Evolutionary conservation across 2,329 filamentous ascomycete genomes (phyloP), one percentile per base, ranked within the genome.

Genomic region (Cordyceps pruinosa): DNA sequence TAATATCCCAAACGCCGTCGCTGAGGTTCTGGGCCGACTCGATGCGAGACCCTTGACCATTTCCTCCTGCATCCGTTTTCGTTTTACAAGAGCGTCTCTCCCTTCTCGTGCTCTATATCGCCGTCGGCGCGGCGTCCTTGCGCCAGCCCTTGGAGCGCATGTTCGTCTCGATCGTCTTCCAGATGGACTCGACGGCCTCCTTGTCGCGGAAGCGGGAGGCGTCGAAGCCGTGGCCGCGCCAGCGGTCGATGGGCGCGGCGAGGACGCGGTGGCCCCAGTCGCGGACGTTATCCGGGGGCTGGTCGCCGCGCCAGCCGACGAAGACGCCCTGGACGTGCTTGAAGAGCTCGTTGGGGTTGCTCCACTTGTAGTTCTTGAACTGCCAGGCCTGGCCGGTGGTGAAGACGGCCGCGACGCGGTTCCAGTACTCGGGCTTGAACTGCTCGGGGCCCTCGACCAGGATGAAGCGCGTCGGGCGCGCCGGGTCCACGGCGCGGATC

Each of bases 351-450:
- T 85, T 81, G 0, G 94, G 89, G 57, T 88, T 87, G 64, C 87
- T 87, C 90, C 94, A 99, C 73, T 96, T 96, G 81, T 99, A 99
- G 64, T 85, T 89, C 75, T 97, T 96, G 76, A 99, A 99, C 74
- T 99, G 94, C 94, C 94, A 99, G 10, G 88, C 86, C 75, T 99
- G 94, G 34, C 94, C 94, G 0, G 94, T 99, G 0, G 94, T 99
- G 75, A 99, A 97, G 58, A 99, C 92, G 13, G 89, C 94, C 2
- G 97, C 94, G 7, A 99, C 88, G 52, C 92, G 86, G 66, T 87
- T 87, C 94, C 94, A 99, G 77, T 97, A 97, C 69, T 97, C 92
- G 0, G 94, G 94, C 71, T 96, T 96, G 81, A 99, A 99, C 71
- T 94, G 88, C 68, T 95, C 87, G 0, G 92, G 89, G 19, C 87